These are phyloP conservation scores for Podospora tetraspora DNA, from an alignment of 495 filamentous ascomycete genomes.

Conservation along the genomic window DNA sequence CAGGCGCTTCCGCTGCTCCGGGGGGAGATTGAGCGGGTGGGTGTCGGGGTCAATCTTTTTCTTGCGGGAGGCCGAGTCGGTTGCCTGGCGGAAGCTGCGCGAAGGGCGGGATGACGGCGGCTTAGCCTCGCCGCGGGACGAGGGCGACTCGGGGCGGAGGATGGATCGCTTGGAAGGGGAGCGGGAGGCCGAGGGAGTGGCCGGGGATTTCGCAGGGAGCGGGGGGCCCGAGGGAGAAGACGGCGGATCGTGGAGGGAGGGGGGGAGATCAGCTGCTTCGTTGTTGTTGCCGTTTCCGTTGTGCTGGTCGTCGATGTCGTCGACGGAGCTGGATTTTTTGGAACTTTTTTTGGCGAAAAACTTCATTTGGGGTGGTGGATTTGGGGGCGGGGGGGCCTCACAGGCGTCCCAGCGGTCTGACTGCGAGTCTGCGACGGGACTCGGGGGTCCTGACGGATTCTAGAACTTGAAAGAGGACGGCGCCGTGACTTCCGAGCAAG, in stretches of 20 bases:
- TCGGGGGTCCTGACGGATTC: slow-evolving; percentile 25
- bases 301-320: slow-evolving; percentile 41
- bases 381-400: slow-evolving; percentile 12
- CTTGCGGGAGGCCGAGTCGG: slow-evolving; percentile 36
- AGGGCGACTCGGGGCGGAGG: slow-evolving; percentile 24
- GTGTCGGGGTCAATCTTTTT: slow-evolving; percentile 60
- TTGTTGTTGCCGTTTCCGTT: slow-evolving; percentile 16
- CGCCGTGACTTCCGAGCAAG: slow-evolving; percentile 29
- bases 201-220: slow-evolving; percentile 14
- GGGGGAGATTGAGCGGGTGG: slow-evolving; percentile 82
- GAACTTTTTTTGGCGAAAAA: slow-evolving; percentile 50
- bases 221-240: slow-evolving; percentile 10
- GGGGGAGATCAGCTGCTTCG: not conserved
- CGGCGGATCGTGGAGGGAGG: slow-evolving; percentile 10
- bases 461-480: slow-evolving; percentile 12
- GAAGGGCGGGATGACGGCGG: slow-evolving; percentile 34
- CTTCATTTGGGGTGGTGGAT: slow-evolving; percentile 44
- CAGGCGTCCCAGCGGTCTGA: slow-evolving; percentile 9
- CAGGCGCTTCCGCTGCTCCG: slow-evolving; percentile 70
- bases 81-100: slow-evolving; percentile 38
- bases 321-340: slow-evolving; percentile 44
- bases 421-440: slow-evolving; percentile 6
- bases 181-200: slow-evolving; percentile 23
- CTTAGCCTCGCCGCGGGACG: slow-evolving; percentile 25
- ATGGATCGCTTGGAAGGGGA: slow-evolving; percentile 28